Evolutionary conservation across 139 green algal species (phyloP), one percentile per base, ranked within the genome.

Genomic region (Diplosphaera chodatii): DNA sequence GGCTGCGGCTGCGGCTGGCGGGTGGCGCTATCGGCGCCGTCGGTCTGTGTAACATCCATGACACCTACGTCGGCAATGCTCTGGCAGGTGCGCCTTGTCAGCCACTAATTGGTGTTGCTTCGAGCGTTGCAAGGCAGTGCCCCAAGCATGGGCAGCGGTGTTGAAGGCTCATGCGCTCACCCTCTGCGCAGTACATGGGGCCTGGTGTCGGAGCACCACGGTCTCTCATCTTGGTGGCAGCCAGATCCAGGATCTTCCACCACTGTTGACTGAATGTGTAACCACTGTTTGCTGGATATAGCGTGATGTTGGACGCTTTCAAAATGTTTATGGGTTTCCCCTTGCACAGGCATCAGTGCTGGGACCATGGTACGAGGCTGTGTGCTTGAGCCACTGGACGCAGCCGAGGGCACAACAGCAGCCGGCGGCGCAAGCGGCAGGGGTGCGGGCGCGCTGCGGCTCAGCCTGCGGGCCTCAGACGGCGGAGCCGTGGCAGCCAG

Each of bases 1-100:
- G 90, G 2, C 68, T 96, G 66, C 78, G 80, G 34, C 82, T 97
- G 56, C 74, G 82, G 75, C 70, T 97, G 25, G 78, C 80, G 1
- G 30, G 28, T 0, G 63, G 69, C 6, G 30, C 21, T 21, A 40
- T 31, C 2, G 92, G 88, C 4, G 68, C 72, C 0, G 85, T 92
- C 23, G 66, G 79, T 22, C 33, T 97, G 3, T 93, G 88, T 13
- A 91, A 98, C 72, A 70, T 98, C 0, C 84, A 91, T 40, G 90
- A 97, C 56, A 33, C 0, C 0, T 90, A 73, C 29, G 82, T 92
- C 28, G 28, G 68, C 25, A 85, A 93, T 34, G 87, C 86, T 13
- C 70, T 94, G 56, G 69, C 48, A 27, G 48, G 48, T 59, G 48
- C 4, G n/a, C n/a, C n/a, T n/a, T n/a, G n/a, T n/a, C n/a, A n/a